phyloP scores from a whole-genome alignment of 2,329 filamentous ascomycete genomes.

The Bertia moriformis region DNA sequence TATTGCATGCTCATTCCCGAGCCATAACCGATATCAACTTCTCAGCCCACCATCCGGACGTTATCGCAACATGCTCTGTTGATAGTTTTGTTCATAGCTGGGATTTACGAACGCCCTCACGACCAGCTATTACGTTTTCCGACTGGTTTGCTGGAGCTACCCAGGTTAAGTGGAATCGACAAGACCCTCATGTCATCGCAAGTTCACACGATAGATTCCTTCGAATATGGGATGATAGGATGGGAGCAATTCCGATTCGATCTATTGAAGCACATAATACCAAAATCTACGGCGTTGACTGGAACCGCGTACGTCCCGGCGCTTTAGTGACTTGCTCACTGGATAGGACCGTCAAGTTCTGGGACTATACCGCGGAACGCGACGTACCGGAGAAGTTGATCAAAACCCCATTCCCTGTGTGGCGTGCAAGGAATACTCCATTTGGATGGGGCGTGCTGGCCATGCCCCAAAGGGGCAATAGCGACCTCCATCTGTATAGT shows the following conservation, averaged over 20 bases:
- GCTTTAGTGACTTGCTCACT: conserved; percentile 47
- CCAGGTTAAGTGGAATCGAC: conserved; percentile 53
- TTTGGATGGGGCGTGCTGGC: conserved; percentile 48
- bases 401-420: conserved; percentile 42
- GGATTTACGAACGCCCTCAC: conserved; percentile 35
- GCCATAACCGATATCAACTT: conserved; percentile 57
- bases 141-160: conserved; percentile 51
- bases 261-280: conserved; percentile 47
- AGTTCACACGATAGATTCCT: conserved; percentile 48
- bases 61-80: conserved; percentile 47
- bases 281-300: conserved; percentile 53
- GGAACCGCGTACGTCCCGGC: conserved; percentile 39
- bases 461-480: conserved; percentile 48
- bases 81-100: conserved; percentile 52
- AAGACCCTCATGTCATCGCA: conserved; percentile 44
- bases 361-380: conserved; percentile 24
- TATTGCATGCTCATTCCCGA: conserved; percentile 43
- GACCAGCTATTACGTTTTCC: conserved; percentile 37
- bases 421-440: conserved; percentile 48
- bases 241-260: conserved; percentile 40
- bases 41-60: conserved; percentile 45
- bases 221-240: conserved; percentile 47
- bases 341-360: conserved; percentile 49
- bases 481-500: conserved; percentile 29
- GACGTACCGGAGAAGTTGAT: conserved; percentile 37